phyloP scores from a whole-genome alignment of 2,329 filamentous ascomycete genomes.

The Fusarium coffeatum region DNA sequence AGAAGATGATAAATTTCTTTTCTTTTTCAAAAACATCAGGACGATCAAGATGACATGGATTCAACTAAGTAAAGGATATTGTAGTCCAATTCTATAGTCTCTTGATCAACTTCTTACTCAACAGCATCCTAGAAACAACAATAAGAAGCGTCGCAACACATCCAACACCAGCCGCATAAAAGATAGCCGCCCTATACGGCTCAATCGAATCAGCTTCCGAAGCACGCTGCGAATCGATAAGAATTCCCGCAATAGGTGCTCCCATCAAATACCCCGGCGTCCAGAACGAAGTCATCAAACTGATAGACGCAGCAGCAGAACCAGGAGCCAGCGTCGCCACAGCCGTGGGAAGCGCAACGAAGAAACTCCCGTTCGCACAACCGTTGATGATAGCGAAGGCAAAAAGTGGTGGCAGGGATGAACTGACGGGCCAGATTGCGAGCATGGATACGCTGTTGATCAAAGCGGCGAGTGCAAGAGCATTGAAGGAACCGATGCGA shows the following conservation, averaged over 20 bases:
- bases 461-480: neutral
- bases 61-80: no score
- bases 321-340: slow-evolving; percentile 6
- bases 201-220: neutral
- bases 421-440: slow-evolving; percentile 7
- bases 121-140: neutral
- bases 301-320: neutral
- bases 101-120: slow-evolving; percentile 4
- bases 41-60: no score
- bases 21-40: no score
- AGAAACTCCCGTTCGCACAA: slow-evolving; percentile 8
- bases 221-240: neutral
- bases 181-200: slow-evolving; percentile 5
- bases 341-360: slow-evolving; percentile 16
- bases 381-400: slow-evolving; percentile 9
- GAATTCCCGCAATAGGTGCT: neutral
- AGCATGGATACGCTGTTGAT: neutral
- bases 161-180: slow-evolving; percentile 10
- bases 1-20: no score
- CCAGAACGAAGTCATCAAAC: slow-evolving; percentile 9
- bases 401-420: neutral
- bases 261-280: slow-evolving; percentile 3
- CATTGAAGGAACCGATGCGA: slow-evolving; percentile 9
- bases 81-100: neutral
- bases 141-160: neutral